Percentiles rank a stretch among this genome's conserved stretches.
These are phyloP conservation scores for Apocynum venetum DNA, from an alignment of 257 asterid species.

Conservation along the genomic window DNA sequence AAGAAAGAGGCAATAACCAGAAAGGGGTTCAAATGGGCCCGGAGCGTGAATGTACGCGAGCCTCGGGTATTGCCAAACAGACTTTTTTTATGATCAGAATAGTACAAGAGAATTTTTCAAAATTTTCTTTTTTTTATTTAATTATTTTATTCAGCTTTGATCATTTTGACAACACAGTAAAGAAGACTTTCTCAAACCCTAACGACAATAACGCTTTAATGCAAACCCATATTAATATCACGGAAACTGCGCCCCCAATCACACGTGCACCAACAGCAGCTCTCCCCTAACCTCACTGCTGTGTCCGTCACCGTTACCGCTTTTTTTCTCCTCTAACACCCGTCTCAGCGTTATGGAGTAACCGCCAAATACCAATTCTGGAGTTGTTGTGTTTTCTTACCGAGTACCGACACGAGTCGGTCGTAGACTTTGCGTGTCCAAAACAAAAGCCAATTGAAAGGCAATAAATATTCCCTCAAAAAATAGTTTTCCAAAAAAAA, in stretches of 20 bases:
- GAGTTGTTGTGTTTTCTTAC: not conserved
- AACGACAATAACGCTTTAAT: slow-evolving; percentile 9
- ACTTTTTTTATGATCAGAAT: not conserved
- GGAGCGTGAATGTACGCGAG: slow-evolving; percentile 5
- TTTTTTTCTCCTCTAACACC: not conserved
- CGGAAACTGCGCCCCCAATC: slow-evolving; percentile 1
- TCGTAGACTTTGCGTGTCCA: slow-evolving; percentile 15
- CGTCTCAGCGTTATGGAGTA: no score
- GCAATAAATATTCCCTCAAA: no score
- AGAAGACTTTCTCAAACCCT: not conserved
- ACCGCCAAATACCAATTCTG: not conserved
- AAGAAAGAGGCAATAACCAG: not conserved
- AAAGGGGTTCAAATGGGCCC: not conserved
- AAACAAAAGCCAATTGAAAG: not conserved
- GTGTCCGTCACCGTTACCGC: not conserved
- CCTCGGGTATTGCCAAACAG: not conserved
- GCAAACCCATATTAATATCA: not conserved
- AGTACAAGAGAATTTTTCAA: not conserved
- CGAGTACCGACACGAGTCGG: slow-evolving; percentile 10
- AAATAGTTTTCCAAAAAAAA: no score
- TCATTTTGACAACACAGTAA: slow-evolving; percentile 9
- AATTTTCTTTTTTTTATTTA: not conserved
- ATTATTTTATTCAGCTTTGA: not conserved
- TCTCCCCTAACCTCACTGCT: not conserved
- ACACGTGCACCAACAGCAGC: slow-evolving; percentile 9